phyloP scores from a whole-genome alignment of 306 rosid genomes.

The Prinsepia uniflora region DNA sequence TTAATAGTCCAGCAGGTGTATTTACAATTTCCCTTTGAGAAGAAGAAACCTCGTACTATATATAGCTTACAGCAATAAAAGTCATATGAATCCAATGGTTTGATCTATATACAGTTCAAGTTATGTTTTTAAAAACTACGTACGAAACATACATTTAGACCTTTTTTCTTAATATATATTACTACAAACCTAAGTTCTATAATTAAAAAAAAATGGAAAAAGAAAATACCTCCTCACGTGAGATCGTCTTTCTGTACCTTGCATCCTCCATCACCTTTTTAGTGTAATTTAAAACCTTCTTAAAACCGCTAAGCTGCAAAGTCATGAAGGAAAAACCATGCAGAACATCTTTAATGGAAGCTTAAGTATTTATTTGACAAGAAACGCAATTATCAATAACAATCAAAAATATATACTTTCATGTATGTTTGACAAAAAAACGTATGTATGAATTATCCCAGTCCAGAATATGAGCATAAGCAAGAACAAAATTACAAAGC shows the following conservation, averaged over 20 bases:
- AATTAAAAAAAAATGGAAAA: slow-evolving; percentile 1
- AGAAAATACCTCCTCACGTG: slow-evolving; percentile 90
- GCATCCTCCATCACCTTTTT: slow-evolving; percentile 87
- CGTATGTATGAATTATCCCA: not conserved
- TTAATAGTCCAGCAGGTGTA: no score
- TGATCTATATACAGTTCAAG: no score
- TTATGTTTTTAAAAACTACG: not conserved
- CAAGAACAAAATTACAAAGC: slow-evolving; percentile 28
- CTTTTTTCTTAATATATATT: not conserved
- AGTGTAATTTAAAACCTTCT: slow-evolving; percentile 89
- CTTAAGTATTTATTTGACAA: not conserved
- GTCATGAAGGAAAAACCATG: slow-evolving; percentile 29
- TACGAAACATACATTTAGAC: not conserved
- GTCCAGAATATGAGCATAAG: slow-evolving; percentile 15
- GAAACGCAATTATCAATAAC: not conserved
- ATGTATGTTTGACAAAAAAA: not conserved
- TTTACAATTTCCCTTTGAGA: not conserved
- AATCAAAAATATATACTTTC: no score
- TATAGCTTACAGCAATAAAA: not conserved
- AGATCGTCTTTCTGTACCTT: slow-evolving; percentile 63
- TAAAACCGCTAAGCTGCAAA: slow-evolving; percentile 96
- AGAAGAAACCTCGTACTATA: not conserved
- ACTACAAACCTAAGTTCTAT: slow-evolving; percentile 4
- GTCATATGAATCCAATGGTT: not conserved
- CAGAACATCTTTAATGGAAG: slow-evolving; percentile 24